Percentiles rank a stretch among this genome's conserved stretches.
phyloP scores from a whole-genome alignment of 345 rosid genomes.

The rapeseed (Brassica napus) region DNA sequence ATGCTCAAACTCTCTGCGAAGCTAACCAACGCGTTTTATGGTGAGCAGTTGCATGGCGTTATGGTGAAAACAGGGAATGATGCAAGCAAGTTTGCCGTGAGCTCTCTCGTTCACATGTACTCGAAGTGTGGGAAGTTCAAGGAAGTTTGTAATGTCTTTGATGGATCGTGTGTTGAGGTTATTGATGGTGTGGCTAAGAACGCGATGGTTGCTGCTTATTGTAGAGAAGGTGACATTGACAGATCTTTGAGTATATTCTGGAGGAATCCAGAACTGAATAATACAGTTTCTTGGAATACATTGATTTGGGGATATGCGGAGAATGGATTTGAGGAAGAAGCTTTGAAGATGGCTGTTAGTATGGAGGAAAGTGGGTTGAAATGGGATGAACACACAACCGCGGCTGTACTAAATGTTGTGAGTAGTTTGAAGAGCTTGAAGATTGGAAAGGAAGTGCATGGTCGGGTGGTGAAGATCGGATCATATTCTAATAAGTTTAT shows the following conservation, averaged over 20 bases:
- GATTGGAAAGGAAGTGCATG: slow-evolving; percentile 68
- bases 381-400: slow-evolving; percentile 64
- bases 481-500: slow-evolving; percentile 49
- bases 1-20: slow-evolving; percentile 67
- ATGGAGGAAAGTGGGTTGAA: slow-evolving; percentile 57
- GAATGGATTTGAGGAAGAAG: slow-evolving; percentile 51
- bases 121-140: slow-evolving; percentile 62
- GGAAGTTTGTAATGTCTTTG: slow-evolving; percentile 52
- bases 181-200: slow-evolving; percentile 67
- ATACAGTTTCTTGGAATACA: slow-evolving; percentile 74
- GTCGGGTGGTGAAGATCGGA: slow-evolving; percentile 60
- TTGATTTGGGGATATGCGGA: slow-evolving; percentile 63
- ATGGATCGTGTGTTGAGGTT: slow-evolving; percentile 37
- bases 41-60: slow-evolving; percentile 63
- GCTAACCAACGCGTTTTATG: slow-evolving; percentile 44
- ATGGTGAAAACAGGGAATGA: slow-evolving; percentile 69
- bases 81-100: slow-evolving; percentile 56
- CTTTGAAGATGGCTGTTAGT: slow-evolving; percentile 56
- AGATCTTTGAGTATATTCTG: slow-evolving; percentile 57
- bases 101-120: slow-evolving; percentile 85
- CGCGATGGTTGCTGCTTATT: slow-evolving; percentile 72
- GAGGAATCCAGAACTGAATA: slow-evolving; percentile 53
- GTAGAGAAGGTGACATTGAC: slow-evolving; percentile 62
- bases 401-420: slow-evolving; percentile 58
- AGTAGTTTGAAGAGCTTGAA: slow-evolving; percentile 49